Conservation (phyloP, 495 filamentous ascomycete species). For the Aspergillus avenaceus region DNA sequence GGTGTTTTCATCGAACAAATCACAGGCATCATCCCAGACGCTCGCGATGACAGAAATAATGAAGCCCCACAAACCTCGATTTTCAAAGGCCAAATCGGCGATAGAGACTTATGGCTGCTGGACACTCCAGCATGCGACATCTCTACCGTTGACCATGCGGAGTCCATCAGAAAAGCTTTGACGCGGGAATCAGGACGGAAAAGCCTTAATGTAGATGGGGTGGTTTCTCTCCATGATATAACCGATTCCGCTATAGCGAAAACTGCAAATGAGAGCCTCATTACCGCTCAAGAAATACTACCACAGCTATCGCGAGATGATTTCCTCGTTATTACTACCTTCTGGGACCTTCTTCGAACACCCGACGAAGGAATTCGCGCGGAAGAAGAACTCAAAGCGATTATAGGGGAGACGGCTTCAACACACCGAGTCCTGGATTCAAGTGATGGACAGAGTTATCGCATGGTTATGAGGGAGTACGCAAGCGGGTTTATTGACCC, state of each 20-base stretch:
- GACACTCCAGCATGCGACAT: neutral
- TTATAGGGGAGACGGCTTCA: neutral
- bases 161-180: neutral
- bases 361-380: neutral
- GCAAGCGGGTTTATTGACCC: neutral
- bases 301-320: neutral
- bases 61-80: neutral
- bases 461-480: neutral
- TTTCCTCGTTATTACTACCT: neutral
- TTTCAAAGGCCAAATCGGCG: neutral
- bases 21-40: neutral
- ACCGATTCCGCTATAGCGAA: neutral
- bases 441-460: neutral
- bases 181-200: neutral
- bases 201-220: neutral
- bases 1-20: neutral
- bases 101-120: neutral
- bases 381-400: neutral
- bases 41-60: neutral
- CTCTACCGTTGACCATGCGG: neutral
- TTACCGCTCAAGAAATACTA: neutral
- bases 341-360: neutral
- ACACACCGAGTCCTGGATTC: neutral
- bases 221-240: neutral
- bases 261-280: neutral